phyloP scores from a whole-genome alignment of 345 rosid species.

The Linum lewisii region DNA sequence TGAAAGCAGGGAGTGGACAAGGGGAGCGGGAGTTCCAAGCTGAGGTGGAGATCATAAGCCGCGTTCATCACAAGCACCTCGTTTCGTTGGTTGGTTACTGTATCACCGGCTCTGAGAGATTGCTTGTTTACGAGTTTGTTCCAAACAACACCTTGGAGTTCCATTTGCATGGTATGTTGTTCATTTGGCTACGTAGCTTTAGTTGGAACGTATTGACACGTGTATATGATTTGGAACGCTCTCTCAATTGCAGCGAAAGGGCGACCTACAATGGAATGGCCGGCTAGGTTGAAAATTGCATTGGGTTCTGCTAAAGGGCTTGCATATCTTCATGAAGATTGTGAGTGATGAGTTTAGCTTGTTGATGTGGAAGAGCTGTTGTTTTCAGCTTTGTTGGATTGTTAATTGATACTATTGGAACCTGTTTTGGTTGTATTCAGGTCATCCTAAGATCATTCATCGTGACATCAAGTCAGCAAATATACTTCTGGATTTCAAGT shows the following conservation, averaged over 20 bases:
- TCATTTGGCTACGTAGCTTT: background rate
- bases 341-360: background rate
- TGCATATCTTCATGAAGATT: constrained; percentile 12
- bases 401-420: background rate
- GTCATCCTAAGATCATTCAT: constrained; percentile 13
- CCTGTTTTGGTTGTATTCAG: background rate
- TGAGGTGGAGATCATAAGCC: constrained; percentile 60
- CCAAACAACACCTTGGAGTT: constrained; percentile 50
- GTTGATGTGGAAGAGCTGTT: background rate
- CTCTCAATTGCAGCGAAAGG: constrained; percentile 6
- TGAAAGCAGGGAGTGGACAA: constrained; percentile 56
- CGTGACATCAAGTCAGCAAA: constrained; percentile 11
- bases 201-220: no score
- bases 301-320: constrained; percentile 12
- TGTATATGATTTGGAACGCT: background rate
- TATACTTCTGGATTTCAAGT: constrained; percentile 48
- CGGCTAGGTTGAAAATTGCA: constrained; percentile 7
- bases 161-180: constrained; percentile 52
- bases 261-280: constrained; percentile 7
- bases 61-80: constrained; percentile 62
- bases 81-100: constrained; percentile 69
- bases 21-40: constrained; percentile 62
- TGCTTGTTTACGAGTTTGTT: constrained; percentile 70
- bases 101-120: constrained; percentile 35
- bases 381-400: background rate